Evolutionary conservation across 2,329 filamentous ascomycete genomes (phyloP), one percentile per base, ranked within the genome.

Genomic region (Colletotrichum phormii): DNA sequence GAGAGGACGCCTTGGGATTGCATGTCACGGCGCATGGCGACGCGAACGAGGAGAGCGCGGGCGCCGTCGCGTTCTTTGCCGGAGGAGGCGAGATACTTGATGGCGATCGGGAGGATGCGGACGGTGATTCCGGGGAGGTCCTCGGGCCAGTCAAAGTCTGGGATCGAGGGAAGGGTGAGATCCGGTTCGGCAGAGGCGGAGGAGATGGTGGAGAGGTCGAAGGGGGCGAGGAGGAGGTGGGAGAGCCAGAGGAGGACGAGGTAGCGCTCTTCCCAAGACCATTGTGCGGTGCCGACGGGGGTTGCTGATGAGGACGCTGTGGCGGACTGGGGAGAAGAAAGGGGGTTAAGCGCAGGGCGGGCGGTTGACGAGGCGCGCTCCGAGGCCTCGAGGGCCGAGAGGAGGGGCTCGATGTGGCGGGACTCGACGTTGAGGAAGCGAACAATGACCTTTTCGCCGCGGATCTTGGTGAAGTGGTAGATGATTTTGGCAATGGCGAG

Each of bases 391-490:
- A 98, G 90, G 18, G 93, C 92, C 1, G 88, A 87, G 9, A 98
- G 86, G 73, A 99, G 87, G 0, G 93, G 88, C 80, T 98, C 95
- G 15, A 99, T 89, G 78, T 95, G 93, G 78, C 89, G 92, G 1
- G 95, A 93, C 81, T 98, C 97, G 75, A 97, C 97, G 80, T 94
- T 96, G 75, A 99, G 86, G 79, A 98, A 98, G 54, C 94, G 91
- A 64, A 95, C 91, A 77, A 99, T 92, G 64, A 99, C 93, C 82
- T 98, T 98, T 80, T 97, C 92, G 29, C 97, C 96, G 65, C 97
- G 90, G 63, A 98, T 93, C 83, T 99, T 99, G 87, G 95, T 98
- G 73, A 99, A 93, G 0, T 92, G 93, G 80, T 98, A 98, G 46
- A 99, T 82, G 2, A 98, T 86, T 74, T 89, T 90, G 80, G 93